Evolutionary conservation across 2,329 filamentous ascomycete species (phyloP).

Genomic region (Aschersonia sp.): DNA sequence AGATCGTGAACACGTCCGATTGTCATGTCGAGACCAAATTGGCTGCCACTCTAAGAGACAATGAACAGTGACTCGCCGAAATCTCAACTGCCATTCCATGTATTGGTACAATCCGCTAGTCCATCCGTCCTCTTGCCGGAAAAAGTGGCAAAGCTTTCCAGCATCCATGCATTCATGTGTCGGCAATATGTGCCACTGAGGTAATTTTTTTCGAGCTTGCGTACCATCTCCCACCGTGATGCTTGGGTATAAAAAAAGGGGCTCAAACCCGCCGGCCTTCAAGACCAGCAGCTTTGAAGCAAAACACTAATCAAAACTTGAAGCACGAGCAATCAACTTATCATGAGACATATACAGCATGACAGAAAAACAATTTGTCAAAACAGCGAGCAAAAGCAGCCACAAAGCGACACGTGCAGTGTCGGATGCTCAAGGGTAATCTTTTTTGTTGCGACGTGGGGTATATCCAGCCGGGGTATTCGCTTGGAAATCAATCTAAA

Average conservation of each 20-base stretch:
- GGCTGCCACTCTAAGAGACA: too few species aligned
- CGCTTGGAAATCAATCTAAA: slow-evolving; percentile 19
- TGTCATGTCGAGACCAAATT: too few species aligned
- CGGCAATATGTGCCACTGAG: slow-evolving; percentile 6
- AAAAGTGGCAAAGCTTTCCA: background rate
- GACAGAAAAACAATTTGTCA: slow-evolving; percentile 6
- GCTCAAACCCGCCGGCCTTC: slow-evolving; percentile 11
- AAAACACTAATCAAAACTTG: slow-evolving; percentile 6
- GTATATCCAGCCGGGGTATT: slow-evolving; percentile 52
- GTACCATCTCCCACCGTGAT: slow-evolving; percentile 7
- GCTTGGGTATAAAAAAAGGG: slow-evolving; percentile 13
- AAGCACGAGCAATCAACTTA: background rate
- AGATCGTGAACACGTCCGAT: too few species aligned
- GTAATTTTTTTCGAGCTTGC: slow-evolving; percentile 16
- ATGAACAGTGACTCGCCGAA: background rate
- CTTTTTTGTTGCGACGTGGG: slow-evolving; percentile 40
- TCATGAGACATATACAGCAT: slow-evolving; percentile 1
- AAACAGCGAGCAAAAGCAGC: background rate
- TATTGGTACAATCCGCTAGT: background rate
- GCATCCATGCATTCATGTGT: background rate
- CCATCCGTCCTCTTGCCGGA: background rate
- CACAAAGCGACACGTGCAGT: slow-evolving; percentile 2
- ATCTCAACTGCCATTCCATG: background rate
- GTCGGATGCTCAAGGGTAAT: slow-evolving; percentile 30
- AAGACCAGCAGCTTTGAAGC: slow-evolving; percentile 12